phyloP scores from a whole-genome alignment of 2,329 filamentous ascomycete species.

The Mariannaea sp. region DNA sequence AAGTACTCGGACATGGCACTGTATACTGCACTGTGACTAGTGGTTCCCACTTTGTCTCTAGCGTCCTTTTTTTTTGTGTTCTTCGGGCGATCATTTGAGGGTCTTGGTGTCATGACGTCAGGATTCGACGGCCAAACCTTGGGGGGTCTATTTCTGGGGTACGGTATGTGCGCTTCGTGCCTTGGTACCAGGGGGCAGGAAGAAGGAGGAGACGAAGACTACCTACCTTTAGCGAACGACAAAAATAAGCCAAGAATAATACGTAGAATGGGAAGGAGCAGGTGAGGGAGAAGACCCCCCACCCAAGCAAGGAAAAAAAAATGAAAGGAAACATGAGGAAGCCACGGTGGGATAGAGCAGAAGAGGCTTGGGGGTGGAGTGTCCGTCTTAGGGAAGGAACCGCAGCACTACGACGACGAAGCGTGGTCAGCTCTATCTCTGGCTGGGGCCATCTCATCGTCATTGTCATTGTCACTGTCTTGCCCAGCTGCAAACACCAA shows the following conservation, averaged over 20 bases:
- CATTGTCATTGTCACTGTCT: conserved; percentile 12
- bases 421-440: not conserved
- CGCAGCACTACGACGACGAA: no score
- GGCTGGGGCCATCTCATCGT: no score
- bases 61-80: conserved; percentile 29
- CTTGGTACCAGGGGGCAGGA: no score
- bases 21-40: conserved; percentile 19
- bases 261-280: no score
- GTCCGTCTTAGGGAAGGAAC: conserved; percentile 2
- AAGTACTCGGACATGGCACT: conserved; percentile 7
- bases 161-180: conserved; percentile 17
- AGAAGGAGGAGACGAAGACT: no score
- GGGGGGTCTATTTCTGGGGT: conserved; percentile 31
- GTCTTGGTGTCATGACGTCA: conserved; percentile 31
- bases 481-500: not conserved
- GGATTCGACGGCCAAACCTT: conserved; percentile 17
- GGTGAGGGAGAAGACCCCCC: no score
- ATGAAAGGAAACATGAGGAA: not conserved
- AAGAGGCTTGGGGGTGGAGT: not conserved
- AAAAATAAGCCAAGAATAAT: no score
- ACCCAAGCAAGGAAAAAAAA: no score
- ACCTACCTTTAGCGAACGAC: no score
- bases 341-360: conserved; percentile 4
- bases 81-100: conserved; percentile 32
- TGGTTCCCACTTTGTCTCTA: conserved; percentile 16